These are phyloP conservation scores for Exophiala xenobiotica DNA, from an alignment of 2,329 filamentous ascomycete genomes.

Conservation along the genomic window DNA sequence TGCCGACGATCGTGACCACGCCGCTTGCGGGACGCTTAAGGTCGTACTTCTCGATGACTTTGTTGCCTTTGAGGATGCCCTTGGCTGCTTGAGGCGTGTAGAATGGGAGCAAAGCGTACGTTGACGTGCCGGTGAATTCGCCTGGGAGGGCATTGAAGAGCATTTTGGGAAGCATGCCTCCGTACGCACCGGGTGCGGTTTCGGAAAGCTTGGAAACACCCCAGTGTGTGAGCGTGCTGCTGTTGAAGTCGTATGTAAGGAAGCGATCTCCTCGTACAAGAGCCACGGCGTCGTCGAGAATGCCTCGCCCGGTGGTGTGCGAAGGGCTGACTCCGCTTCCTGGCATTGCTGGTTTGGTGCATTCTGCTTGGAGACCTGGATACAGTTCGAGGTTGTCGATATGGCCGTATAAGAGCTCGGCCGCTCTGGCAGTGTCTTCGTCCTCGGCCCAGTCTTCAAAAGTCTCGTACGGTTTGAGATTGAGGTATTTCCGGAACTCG, in stretches of 20 bases:
- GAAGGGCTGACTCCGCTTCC: constrained; percentile 49
- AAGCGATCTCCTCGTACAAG: constrained; percentile 49
- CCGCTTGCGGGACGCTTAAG: constrained; percentile 43
- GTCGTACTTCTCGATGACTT: constrained; percentile 49
- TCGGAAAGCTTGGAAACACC: constrained; percentile 47
- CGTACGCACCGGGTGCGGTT: constrained; percentile 43
- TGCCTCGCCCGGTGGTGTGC: constrained; percentile 48
- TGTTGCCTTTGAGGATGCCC: constrained; percentile 49
- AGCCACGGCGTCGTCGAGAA: constrained; percentile 50
- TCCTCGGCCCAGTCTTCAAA: constrained; percentile 39
- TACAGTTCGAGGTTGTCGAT: constrained; percentile 52
- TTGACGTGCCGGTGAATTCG: constrained; percentile 50
- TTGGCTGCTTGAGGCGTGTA: constrained; percentile 52
- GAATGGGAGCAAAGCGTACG: constrained; percentile 51
- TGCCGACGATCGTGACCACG: constrained; percentile 43
- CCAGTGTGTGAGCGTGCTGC: constrained; percentile 51
- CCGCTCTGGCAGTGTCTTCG: constrained; percentile 37
- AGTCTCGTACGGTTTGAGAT: constrained; percentile 38
- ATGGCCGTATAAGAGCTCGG: constrained; percentile 43
- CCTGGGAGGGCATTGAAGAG: constrained; percentile 50
- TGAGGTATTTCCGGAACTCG: constrained; percentile 43
- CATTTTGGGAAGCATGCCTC: constrained; percentile 46
- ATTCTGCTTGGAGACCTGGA: constrained; percentile 52
- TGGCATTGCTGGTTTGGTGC: constrained; percentile 50
- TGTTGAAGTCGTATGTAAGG: constrained; percentile 51